Evolutionary conservation across 2,329 filamentous ascomycete species (phyloP), one percentile per base, ranked within the genome.

Genomic region (Elsinoe batatas): DNA sequence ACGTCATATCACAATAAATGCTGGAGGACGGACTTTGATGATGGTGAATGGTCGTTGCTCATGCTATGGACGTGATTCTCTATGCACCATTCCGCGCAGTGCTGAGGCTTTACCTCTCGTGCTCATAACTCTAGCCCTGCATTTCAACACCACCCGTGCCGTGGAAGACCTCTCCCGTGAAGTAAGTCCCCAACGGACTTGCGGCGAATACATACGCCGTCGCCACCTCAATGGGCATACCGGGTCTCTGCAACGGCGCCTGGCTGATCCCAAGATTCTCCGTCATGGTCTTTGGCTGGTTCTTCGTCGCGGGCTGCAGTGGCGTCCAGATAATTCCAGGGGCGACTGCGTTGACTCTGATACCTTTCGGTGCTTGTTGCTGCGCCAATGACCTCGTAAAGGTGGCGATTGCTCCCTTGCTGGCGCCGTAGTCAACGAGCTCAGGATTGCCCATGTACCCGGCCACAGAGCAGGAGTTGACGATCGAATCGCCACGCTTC

Each of bases 381-480:
- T 76, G 71, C 0, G 78, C 72, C 36, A 82, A 66, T 4, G 77
- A 70, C 11, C 74, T 69, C 0, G 79, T 82, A 60, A 82, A 82
- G 0, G 75, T 74, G 2, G 75, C 72, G 56, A 83, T 80, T 20
- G 79, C 79, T 5, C 78, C 79, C 62, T 83, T 83, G 5, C 78
- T 81, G 8, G 78, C 68, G 2, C 75, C 70, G 60, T 82, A 82
- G 63, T 82, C 80, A 1, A 81, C 65, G 15, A 61, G 57, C 15
- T 61, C 57, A 2, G 64, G 62, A 57, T 64, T 78, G 1, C 79
- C 79, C 56, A 77, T 71, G 66, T 80, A 81, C 1, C 76, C 73
- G n/a, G 76, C 74, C 6, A 60, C 56, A 0, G 77, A 80, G 1
- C 76, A 74, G 1, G 74, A 75, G 66, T 82, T 82, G 66, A 82